Base-by-base conservation (phyloP, 2,329 filamentous ascomycete genomes). In the Drechslerella coelobrocha region DNA sequence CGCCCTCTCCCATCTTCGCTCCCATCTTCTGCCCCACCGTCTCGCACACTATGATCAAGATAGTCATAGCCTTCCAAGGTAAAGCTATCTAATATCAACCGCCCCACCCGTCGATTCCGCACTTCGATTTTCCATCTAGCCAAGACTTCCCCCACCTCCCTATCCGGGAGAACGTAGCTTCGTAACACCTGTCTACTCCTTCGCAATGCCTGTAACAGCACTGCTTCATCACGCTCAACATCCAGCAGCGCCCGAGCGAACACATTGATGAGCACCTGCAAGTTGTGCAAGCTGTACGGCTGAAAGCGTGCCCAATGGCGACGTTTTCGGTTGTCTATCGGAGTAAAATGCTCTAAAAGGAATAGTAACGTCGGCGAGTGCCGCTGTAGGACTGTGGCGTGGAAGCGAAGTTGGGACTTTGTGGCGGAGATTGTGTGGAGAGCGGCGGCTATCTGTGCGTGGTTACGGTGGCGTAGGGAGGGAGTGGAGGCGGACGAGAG, bases 321-420 rank as follows among this genome's bases (percentile, higher is more conserved):
- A 17, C 41, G 23, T 12, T 55, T 48, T 17, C 54, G 39, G 12
- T 34, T 26, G 12, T 51, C 29, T 2, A 26, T 19, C 6, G 59
- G 53, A 17, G 47, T n/a, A n/a, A 54, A 71, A 12, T 23, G 29
- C 1, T 59, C 37, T n/a, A 71, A 29, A 43, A 63, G 37, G 53
- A 62, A 71, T 21, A 71, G 48, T n/a, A 71, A 60, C 0, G 65
- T 45, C 19, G 51, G 57, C 1, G 65, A 62, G 47, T 69, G 65
- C n/a, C 43, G 52, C 27, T 51, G 45, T 14, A 69, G 27, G 17
- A 69, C 37, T 0, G 34, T 41, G n/a, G 43, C 43, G 37, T 69
- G 54, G 48, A 71, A 71, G 14, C 29, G 29, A 3, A 71, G 59
- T 29, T 63, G 66, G 4, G 60, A 14, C 41, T 62, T 59, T 10